phyloP scores from a whole-genome alignment of 176 grass and related monocot genomes.

The Areca catechu region DNA sequence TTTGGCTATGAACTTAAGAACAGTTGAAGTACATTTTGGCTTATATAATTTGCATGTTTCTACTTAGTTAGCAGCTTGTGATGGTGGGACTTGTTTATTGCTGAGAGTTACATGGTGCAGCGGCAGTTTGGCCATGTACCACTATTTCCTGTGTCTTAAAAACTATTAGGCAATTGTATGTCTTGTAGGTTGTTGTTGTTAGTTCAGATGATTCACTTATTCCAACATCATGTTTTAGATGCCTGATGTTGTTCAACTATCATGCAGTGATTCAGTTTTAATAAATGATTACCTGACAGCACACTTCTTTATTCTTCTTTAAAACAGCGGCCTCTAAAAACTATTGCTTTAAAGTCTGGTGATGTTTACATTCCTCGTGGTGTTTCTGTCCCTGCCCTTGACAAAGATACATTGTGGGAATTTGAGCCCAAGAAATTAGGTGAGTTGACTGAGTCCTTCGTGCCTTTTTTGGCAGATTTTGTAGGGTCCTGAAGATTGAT shows the following conservation, averaged over 20 bases:
- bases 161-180: too few species aligned
- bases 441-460: conserved; percentile 12
- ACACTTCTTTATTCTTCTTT: conserved; percentile 5
- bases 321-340: conserved; percentile 71
- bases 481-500: too few species aligned
- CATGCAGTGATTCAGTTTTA: not conserved
- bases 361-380: conserved; percentile 93
- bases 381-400: conserved; percentile 80
- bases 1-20: not conserved
- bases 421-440: conserved; percentile 64
- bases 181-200: not conserved
- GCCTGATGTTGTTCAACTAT: not conserved
- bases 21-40: not conserved
- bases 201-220: conserved; percentile 5
- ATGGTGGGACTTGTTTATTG: too few species aligned
- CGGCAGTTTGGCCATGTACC: too few species aligned
- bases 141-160: too few species aligned
- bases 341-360: conserved; percentile 78
- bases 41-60: not conserved
- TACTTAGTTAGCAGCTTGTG: not conserved
- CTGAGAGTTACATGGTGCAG: too few species aligned
- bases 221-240: not conserved
- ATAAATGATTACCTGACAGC: not conserved
- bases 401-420: conserved; percentile 72
- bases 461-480: too few species aligned